These are phyloP conservation scores for Malus sylvestris DNA, from an alignment of 306 rosid genomes.

Conservation along the genomic window DNA sequence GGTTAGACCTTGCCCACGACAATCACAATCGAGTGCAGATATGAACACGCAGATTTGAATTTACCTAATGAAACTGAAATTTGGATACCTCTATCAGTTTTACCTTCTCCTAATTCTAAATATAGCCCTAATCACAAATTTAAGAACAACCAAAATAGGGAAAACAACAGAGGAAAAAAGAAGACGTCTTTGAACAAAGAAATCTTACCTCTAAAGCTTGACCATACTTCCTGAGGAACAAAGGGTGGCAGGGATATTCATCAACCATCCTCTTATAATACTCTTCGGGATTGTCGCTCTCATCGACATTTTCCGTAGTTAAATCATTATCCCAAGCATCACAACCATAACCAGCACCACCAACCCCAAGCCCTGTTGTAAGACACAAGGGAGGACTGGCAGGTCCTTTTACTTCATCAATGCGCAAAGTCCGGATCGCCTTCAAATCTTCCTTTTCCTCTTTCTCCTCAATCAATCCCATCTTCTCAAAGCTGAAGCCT, in stretches of 20 bases:
- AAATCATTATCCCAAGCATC: slow-evolving; percentile 19
- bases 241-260: slow-evolving; percentile 53
- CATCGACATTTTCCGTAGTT: slow-evolving; percentile 24
- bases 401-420: slow-evolving; percentile 31
- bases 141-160: neutral
- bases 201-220: slow-evolving; percentile 52
- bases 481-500: slow-evolving; percentile 45
- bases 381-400: slow-evolving; percentile 61
- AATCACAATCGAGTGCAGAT: neutral
- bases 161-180: neutral
- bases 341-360: slow-evolving; percentile 20
- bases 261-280: slow-evolving; percentile 50
- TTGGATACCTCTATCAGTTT: neutral
- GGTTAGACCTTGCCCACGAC: neutral
- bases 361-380: slow-evolving; percentile 63
- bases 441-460: slow-evolving; percentile 29
- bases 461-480: slow-evolving; percentile 59
- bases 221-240: slow-evolving; percentile 61
- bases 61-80: neutral
- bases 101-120: neutral
- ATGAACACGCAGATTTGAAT: neutral
- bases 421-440: slow-evolving; percentile 19
- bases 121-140: neutral
- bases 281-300: slow-evolving; percentile 36
- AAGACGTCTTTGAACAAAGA: neutral